Base-by-base conservation (phyloP, 345 rosid species). In the Mercurialis annua region DNA sequence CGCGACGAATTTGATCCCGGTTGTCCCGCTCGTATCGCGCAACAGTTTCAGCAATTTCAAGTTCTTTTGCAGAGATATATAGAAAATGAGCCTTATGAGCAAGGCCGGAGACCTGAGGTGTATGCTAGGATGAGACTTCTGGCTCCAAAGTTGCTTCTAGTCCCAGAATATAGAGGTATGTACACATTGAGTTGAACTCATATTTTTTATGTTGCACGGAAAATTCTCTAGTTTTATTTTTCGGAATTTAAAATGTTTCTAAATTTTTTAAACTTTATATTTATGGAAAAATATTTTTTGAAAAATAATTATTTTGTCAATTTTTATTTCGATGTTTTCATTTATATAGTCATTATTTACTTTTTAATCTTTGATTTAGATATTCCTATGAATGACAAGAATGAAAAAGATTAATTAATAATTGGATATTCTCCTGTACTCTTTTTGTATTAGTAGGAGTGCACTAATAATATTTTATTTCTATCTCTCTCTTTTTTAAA, bases 21-120 rank as follows among this genome's bases (percentile, higher is more conserved):
- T 20, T 92, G 97, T 75, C 96, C 96, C 0, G 97, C 92, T 0
- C 76, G 17, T 53, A 67, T 95, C 2, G 99, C 96, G 0, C 97
- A 92, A 62, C 97, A 91, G 53, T 92, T 95, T 59, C 99, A 93
- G 77, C 96, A 87, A 66, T 95, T 95, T 70, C 99, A 86, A 33
- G 97, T 92, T 65, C 86, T 95, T 36, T 77, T 95, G 66, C 99
- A 95, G 73, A 75, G 98, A 12, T 95, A 90, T 62, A 62, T 90
- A 0, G 98, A 95, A 71, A 95, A 95, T 40, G 99, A 95, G 80
- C 98, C 98, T 24, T 95, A 90, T 27, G 98, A 95, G 73, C 96
- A 95, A 61, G 99, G 99, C 58, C 52, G 97, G 33, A 76, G 98
- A 50, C 98, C 97, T 2, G 98, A 95, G 81, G 80, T 95, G 8